Evolutionary conservation across 495 filamentous ascomycete species (phyloP), one percentile per base, ranked within the genome.

Genomic region (Penicillium egyptiacum): DNA sequence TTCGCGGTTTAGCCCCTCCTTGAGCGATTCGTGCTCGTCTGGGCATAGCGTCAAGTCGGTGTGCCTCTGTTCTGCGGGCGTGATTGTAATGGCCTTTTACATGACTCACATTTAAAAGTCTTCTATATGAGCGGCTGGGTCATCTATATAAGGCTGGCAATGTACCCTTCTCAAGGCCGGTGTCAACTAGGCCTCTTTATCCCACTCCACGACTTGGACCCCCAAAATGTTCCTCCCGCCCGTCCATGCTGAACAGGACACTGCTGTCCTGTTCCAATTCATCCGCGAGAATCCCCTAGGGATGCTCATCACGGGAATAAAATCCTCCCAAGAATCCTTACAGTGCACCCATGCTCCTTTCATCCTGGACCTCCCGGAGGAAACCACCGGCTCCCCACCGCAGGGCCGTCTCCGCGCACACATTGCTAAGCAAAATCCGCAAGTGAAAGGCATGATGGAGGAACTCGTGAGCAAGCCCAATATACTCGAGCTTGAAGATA

Each of bases 331-430:
- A 47, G 70, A 75, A 1, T 60, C 75, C 11, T 57, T 81, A 12
- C 79, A 78, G 62, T 68, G 57, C 47, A 79, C 67, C 45, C 78
- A 81, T 61, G 74, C 80, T 48, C 78, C 77, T 5, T 81, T 66
- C 28, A 53, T 81, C 17, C 60, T 82, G 0, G 75, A 81, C 55
- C 55, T 74, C 10, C 31, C 51, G 11, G 50, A 49, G 16, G 44
- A 25, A 26, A 20, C 28, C 16, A 7, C 19, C 14, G 2, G 39
- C 39, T 42, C 39, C 39, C 39, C 39, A 42, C 25, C 25, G 5
- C 25, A 26, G 25, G 25, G 25, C 25, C 25, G 25, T 30, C 66
- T 82, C 9, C 67, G 78, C 11, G 77, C 74, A 0, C 79, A 82
- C 57, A 51, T 81, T 1, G 78, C 79, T 12, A 65, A 76, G 43